Conservation (phyloP, 805 yeast species). For the Monosporozyma aquatica region DNA sequence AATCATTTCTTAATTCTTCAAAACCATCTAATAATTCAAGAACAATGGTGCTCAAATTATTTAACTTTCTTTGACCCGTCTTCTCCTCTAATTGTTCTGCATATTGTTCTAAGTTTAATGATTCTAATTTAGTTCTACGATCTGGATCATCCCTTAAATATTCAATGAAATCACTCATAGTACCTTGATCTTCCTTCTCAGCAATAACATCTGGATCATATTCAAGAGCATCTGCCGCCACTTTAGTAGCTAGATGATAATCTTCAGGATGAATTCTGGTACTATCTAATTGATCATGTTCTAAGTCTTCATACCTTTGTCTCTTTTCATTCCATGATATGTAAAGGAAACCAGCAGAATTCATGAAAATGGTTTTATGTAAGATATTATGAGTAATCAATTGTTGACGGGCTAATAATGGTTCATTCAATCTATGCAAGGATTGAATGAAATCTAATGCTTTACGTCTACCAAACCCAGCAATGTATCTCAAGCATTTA, state of each 20-base stretch:
- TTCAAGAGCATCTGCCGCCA: slow-evolving; percentile 97
- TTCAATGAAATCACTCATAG: slow-evolving; percentile 32
- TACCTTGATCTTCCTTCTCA: slow-evolving; percentile 38
- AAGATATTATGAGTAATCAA: slow-evolving; percentile 73
- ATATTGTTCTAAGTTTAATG: slow-evolving; percentile 80
- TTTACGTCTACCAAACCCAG: slow-evolving; percentile 94
- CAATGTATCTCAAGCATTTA: slow-evolving; percentile 60
- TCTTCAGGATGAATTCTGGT: slow-evolving; percentile 98
- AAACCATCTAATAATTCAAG: slow-evolving; percentile 76
- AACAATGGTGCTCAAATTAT: slow-evolving; percentile 30
- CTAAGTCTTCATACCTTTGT: slow-evolving; percentile 38
- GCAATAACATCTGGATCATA: slow-evolving; percentile 88
- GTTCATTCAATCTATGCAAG: slow-evolving; percentile 46
- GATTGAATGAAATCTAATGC: slow-evolving; percentile 79
- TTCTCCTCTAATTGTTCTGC: slow-evolving; percentile 75
- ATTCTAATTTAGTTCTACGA: slow-evolving; percentile 80
- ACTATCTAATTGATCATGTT: slow-evolving; percentile 77
- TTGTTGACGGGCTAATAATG: slow-evolving; percentile 70
- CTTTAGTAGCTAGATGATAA: slow-evolving; percentile 88
- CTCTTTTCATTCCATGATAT: slow-evolving; percentile 54
- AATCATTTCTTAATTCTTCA: slow-evolving; percentile 72
- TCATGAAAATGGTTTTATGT: slow-evolving; percentile 74
- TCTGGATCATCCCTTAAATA: slow-evolving; percentile 51
- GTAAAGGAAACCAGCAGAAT: slow-evolving; percentile 82
- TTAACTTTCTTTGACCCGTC: slow-evolving; percentile 29